Percentiles rank a stretch among this genome's conserved stretches.
Conservation (phyloP, 805 yeast species). For the Candida dajiaensis region DNA sequence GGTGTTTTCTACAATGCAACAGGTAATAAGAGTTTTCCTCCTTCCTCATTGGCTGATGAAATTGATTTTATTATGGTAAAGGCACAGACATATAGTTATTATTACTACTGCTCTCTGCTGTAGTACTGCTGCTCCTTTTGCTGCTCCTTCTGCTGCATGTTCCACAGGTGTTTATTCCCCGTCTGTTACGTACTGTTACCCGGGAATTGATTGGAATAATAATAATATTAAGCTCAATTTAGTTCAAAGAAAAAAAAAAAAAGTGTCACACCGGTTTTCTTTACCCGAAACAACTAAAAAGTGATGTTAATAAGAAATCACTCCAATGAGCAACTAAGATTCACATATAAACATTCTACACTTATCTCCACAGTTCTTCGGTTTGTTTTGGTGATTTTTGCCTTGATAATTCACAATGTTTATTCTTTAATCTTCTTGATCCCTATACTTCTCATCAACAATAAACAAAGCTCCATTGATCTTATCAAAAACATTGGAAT, state of each 20-base stretch:
- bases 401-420: not conserved
- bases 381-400: not conserved
- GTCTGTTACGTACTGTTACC: too few relatives aligned
- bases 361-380: not conserved
- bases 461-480: not conserved
- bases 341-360: not conserved
- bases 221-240: too few relatives aligned
- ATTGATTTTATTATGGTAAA: too few relatives aligned
- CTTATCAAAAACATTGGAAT: constrained; percentile 42
- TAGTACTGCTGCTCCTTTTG: too few relatives aligned
- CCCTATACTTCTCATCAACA: not conserved
- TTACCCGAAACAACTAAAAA: not conserved
- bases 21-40: too few relatives aligned
- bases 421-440: not conserved
- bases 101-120: too few relatives aligned
- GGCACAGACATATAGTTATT: too few relatives aligned
- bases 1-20: not conserved
- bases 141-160: too few relatives aligned
- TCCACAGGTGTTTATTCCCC: too few relatives aligned
- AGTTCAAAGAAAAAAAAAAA: too few relatives aligned
- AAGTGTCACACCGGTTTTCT: not conserved
- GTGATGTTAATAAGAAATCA: not conserved
- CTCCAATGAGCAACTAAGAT: not conserved
- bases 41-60: too few relatives aligned
- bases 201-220: too few relatives aligned